Evolutionary conservation across 345 rosid genomes (phyloP), one percentile per base, ranked within the genome.

Genomic region (Raphanus raphanistrum): DNA sequence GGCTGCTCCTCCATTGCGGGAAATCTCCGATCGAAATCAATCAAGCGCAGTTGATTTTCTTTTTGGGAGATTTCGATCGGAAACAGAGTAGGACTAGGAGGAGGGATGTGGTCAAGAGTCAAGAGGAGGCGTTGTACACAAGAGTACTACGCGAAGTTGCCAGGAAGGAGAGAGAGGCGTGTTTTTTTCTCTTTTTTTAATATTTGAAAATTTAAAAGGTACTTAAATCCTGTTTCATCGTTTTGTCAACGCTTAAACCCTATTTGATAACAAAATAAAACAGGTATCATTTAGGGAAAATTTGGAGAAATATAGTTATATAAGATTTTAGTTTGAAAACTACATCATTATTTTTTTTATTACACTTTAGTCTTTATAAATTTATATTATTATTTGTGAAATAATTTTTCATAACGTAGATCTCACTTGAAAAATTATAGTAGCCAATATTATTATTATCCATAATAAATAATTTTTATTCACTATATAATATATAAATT

Each of bases 1-100:
- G 67, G 86, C 32, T 82, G 74, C 66, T 84, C 67, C 35, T 90
- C 86, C 96, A 93, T 90, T 54, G 16, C 12, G 35, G 0, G 6
- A 68, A 43, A 43, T 74, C 66, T 69, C 55, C 77, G 82, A 72
- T 71, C 76, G 48, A 63, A 54, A 71, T 62, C 52, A 29, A 11
- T 5, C 13, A 38, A 32, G 21, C 21, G 21, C 21, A 45, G 3
- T 43, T 67, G 27, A 10, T 33, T 27, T 2, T 21, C 1, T 11
- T 12, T 5, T 25, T 4, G 11, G 36, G 1, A 31, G 73, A 48
- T 48, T 74, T 69, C 31, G 67, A 79, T 74, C 71, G 75, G 75
- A 72, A 31, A 36, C 10, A 64, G 60, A 48, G 31, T 61, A 45
- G 36, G 35, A 32, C 35, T 32, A 28, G 29, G 29, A 32, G 38